Base-by-base conservation (phyloP, 306 rosid species). In the Astragalus glycyphyllos region DNA sequence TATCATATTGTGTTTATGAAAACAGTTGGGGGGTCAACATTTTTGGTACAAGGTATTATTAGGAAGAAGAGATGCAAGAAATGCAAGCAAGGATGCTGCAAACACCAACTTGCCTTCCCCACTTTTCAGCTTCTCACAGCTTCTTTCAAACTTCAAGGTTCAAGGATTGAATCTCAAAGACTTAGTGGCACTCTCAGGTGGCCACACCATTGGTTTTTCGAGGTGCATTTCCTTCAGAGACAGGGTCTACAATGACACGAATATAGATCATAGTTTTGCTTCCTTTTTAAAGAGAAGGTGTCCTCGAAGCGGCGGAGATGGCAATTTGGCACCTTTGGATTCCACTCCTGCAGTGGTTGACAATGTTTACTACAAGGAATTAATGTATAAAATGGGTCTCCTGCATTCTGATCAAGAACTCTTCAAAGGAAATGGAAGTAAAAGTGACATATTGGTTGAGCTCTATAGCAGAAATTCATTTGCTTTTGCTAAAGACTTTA, bases 381-480 rank as follows among this genome's bases (percentile, higher is more conserved):
- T 84, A 59, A 0, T 74, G 13, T 0, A 6, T 2, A 62, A 70
- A 11, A 81, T 67, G 81, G 88, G 88, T 7, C 71, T 84, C 5
- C 68, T 84, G 1, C 83, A 81, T 20, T 84, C 88, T 3, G 83
- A 84, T 58, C 80, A 79, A 46, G 69, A 81, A 42, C 80, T 86
- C 1, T 83, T 51, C 60, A 62, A 60, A 44, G 84, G 76, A 3
- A 6, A 38, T 35, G 74, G 81, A 0, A 61, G 68, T 23, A 70
- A 41, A 11, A 81, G 85, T 77, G 85, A 81, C 14, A 81, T 0
- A 4, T 50, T 77, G 73, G 85, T 81, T 8, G 47, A 72, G 58
- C 58, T 54, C 0, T 81, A 77, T 4, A 71, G 82, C 11, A 12
- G 4, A 2, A 42, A 72, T 7, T 58, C 50, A 0, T 2, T 3